A percentile compares a stretch with the other conserved stretches of the same genome.
Evolutionary conservation across 2,329 filamentous ascomycete species (phyloP).

Genomic region (Epichloe bromicola): DNA sequence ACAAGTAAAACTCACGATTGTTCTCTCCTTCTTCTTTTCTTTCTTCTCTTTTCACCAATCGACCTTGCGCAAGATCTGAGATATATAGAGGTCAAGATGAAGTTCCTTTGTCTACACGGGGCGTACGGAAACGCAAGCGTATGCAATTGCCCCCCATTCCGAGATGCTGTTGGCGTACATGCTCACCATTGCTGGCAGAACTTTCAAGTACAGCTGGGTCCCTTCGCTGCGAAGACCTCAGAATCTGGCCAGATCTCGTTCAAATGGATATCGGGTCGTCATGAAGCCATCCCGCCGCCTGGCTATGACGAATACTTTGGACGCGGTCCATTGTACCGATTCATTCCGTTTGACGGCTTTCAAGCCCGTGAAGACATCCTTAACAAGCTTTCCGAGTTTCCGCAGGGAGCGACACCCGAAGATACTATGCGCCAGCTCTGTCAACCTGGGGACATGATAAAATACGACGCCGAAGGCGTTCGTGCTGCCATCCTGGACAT

Average conservation of each 20-base stretch:
- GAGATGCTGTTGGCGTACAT: neutral
- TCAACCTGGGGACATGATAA: constrained; percentile 6
- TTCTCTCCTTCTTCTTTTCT: too few species aligned
- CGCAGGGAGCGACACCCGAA: constrained; percentile 36
- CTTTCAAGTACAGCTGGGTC: constrained; percentile 40
- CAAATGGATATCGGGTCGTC: constrained; percentile 38
- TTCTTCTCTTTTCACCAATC: too few species aligned
- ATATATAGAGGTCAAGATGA: constrained; percentile 26
- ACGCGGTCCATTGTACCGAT: constrained; percentile 39
- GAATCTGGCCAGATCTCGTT: constrained; percentile 19
- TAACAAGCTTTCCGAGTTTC: constrained; percentile 40
- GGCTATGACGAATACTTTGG: constrained; percentile 47
- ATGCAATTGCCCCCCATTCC: constrained; percentile 13
- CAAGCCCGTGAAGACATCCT: constrained; percentile 32
- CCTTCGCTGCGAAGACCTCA: constrained; percentile 13
- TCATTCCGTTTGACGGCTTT: constrained; percentile 35
- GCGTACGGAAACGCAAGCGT: constrained; percentile 44
- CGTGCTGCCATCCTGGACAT: constrained; percentile 16
- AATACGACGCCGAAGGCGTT: constrained; percentile 5
- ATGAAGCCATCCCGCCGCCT: constrained; percentile 34
- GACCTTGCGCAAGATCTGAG: neutral
- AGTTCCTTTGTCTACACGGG: constrained; percentile 43
- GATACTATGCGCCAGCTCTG: constrained; percentile 41
- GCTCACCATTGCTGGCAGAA: constrained; percentile 23
- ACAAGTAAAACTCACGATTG: neutral